phyloP scores from a whole-genome alignment of 306 rosid species.

The Malus sylvestris region DNA sequence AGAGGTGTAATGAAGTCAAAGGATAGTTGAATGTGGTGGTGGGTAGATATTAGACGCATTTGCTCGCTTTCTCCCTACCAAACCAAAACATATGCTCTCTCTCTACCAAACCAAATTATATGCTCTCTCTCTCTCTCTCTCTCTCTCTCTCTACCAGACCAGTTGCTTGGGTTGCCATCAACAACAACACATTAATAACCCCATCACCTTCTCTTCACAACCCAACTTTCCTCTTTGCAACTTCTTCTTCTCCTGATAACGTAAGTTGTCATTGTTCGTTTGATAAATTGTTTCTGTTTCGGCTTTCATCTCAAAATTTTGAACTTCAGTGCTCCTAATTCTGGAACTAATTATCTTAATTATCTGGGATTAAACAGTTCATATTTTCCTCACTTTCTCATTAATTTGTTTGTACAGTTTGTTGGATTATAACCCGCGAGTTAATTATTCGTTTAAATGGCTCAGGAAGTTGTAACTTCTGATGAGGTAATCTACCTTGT shows the following conservation, averaged over 20 bases:
- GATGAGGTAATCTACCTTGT: slow-evolving; percentile 35
- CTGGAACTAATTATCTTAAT: no score
- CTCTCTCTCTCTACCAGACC: background rate
- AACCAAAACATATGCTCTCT: background rate
- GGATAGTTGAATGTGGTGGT: no score
- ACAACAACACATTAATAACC: no score
- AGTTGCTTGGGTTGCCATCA: background rate
- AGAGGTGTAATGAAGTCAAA: no score
- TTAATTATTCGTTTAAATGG: slow-evolving; percentile 31
- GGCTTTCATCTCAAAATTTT: no score
- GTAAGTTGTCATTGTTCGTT: background rate
- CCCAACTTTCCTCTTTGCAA: background rate
- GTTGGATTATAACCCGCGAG: background rate
- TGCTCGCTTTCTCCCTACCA: background rate
- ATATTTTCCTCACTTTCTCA: background rate
- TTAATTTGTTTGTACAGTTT: slow-evolving; percentile 15
- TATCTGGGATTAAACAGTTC: no score
- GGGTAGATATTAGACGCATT: no score
- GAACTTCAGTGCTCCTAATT: no score
- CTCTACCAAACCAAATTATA: background rate
- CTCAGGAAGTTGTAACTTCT: slow-evolving; percentile 28
- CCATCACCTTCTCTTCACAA: background rate
- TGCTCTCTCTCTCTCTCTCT: background rate
- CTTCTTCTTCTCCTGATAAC: background rate
- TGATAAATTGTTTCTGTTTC: background rate